These are phyloP conservation scores for Yamadazyma akitaensis DNA, from an alignment of 805 yeast species.

Conservation along the genomic window DNA sequence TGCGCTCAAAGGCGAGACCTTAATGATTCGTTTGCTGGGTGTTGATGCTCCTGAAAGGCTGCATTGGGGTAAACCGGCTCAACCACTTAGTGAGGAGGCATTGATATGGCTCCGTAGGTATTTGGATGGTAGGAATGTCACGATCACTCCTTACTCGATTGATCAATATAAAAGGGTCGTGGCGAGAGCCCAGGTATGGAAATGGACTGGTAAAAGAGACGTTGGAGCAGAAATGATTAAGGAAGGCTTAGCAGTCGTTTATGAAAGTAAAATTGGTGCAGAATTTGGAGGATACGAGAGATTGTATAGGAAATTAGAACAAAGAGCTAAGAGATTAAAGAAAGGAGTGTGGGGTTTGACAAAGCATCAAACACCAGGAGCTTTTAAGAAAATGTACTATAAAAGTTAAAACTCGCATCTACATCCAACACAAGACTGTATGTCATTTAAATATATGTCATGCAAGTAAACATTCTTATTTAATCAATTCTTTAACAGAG, in stretches of 20 bases:
- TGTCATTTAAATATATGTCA: not conserved
- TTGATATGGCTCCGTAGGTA: slow-evolving; percentile 68
- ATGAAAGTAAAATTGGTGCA: slow-evolving; percentile 77
- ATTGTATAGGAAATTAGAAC: slow-evolving; percentile 58
- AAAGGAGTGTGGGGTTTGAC: slow-evolving; percentile 69
- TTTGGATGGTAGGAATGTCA: slow-evolving; percentile 62
- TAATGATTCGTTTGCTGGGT: slow-evolving; percentile 82
- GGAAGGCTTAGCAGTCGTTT: slow-evolving; percentile 80
- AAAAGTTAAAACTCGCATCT: slow-evolving; percentile 5
- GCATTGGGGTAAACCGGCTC: slow-evolving; percentile 92
- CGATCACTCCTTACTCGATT: slow-evolving; percentile 71
- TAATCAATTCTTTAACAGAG: slow-evolving; percentile 23
- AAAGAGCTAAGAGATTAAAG: slow-evolving; percentile 50
- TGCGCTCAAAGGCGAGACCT: slow-evolving; percentile 58
- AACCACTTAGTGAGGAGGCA: slow-evolving; percentile 84
- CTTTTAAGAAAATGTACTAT: slow-evolving; percentile 54
- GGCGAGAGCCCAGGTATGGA: slow-evolving; percentile 66
- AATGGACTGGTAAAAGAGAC: slow-evolving; percentile 61
- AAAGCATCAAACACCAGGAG: slow-evolving; percentile 68
- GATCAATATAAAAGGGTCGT: slow-evolving; percentile 93
- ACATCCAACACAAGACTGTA: not conserved
- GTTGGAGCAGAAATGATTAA: slow-evolving; percentile 85
- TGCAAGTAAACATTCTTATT: not conserved
- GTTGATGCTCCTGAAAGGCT: slow-evolving; percentile 96
- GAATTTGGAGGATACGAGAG: slow-evolving; percentile 80